Evolutionary conservation across 1,284 basidiomycete genomes (phyloP), one percentile per base, ranked within the genome.

Genomic region (Pulchroboletus neoregius): DNA sequence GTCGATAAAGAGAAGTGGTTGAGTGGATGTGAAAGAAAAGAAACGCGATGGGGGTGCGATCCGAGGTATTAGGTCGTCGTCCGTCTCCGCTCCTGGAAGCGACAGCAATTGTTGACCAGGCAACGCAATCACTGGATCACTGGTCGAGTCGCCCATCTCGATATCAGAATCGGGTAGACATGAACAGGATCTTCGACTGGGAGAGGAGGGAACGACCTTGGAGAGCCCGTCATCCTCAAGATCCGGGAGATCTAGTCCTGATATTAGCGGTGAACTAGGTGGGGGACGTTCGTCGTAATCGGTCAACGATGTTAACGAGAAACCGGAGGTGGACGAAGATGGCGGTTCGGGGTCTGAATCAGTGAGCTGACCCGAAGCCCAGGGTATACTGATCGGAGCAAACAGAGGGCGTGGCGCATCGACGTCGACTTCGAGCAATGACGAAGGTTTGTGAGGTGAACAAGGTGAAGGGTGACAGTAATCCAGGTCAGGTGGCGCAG

Each of bases 1-100:
- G 32, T 72, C 68, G 46, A 74, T 58, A 45, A 74, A 67, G 11
- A 74, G 58, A 6, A 74, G 61, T 0, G 63, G 56, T 32, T 62
- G 60, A 18, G 26, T 45, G 10, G 50, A 40, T 6, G 42, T 27
- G 16, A 39, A 48, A 20, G 61, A 50, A 54, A 65, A 16, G 22
- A 49, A 28, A 33, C 42, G 35, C 15, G 49, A 11, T 41, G 43
- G 36, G 12, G 16, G 11, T 32, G 33, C 28, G 37, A 49, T 45
- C 46, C 42, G 53, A 2, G 66, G 59, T 49, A 72, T 52, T 16
- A 72, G 58, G 28, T 63, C 56, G 32, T 71, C 59, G 49, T 71
- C 69, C 6, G 58, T 59, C 12, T 70, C 70, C n/a, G 58, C 69
- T 6, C 68, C 70, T 1, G 71, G 67, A 10, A 71, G 58, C 2